phyloP scores from a whole-genome alignment of 768 basidiomycete genomes.

The Infundibulicybe gibba region DNA sequence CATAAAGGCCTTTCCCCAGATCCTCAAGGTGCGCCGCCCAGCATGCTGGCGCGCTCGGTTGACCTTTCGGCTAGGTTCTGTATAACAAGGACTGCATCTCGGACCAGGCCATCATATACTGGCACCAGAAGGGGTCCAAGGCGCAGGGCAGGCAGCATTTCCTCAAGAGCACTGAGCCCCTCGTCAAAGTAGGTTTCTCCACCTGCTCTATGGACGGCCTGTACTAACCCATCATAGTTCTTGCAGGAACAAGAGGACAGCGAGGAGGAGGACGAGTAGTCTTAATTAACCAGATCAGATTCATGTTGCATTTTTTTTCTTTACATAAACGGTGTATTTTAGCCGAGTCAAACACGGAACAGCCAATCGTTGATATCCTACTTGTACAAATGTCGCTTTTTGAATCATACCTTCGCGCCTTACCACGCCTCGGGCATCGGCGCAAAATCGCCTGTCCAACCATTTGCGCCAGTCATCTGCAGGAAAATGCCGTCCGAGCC shows the following conservation, averaged over 20 bases:
- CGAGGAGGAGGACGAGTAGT: slow-evolving; percentile 58
- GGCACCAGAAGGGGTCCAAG: slow-evolving; percentile 96
- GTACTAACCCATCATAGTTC: slow-evolving; percentile 48
- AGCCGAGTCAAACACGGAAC: neutral
- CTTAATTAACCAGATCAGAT: slow-evolving; percentile 1
- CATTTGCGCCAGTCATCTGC: slow-evolving; percentile 63
- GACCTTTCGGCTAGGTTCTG: slow-evolving; percentile 56
- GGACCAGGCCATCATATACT: slow-evolving; percentile 96
- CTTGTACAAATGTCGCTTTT: no score
- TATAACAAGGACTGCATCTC: slow-evolving; percentile 96
- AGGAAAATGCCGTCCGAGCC: slow-evolving; percentile 91
- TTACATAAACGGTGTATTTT: neutral
- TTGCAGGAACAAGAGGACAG: slow-evolving; percentile 86
- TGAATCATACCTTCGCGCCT: slow-evolving; percentile 14
- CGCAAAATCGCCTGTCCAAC: slow-evolving; percentile 74
- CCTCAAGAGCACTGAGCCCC: slow-evolving; percentile 78
- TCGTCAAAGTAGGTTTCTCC: slow-evolving; percentile 73
- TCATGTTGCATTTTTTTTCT: slow-evolving; percentile 4
- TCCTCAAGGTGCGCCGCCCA: slow-evolving; percentile 68
- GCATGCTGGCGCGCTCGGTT: slow-evolving; percentile 1
- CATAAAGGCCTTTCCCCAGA: slow-evolving; percentile 92
- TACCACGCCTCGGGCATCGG: slow-evolving; percentile 85
- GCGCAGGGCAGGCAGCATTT: slow-evolving; percentile 95
- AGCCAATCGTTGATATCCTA: no score
- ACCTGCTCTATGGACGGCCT: neutral